phyloP scores from a whole-genome alignment of 306 rosid species.

The Cicer arietinum region DNA sequence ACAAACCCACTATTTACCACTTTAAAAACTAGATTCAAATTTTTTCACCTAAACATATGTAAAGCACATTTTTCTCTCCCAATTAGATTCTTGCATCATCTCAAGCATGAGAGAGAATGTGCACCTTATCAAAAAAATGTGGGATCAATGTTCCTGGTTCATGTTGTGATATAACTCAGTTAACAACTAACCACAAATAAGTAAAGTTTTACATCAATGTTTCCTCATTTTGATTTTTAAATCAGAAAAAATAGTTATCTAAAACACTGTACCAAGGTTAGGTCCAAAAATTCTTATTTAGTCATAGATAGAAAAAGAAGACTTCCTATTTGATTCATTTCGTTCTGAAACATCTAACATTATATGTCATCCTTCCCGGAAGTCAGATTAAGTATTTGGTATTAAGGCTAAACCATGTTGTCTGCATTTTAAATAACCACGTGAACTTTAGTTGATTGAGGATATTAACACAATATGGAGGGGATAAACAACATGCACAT shows the following conservation, averaged over 20 bases:
- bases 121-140: not conserved
- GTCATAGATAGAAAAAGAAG: not conserved
- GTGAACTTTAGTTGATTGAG: not conserved
- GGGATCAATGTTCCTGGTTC: conserved; percentile 13
- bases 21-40: not conserved
- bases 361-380: not conserved
- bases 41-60: not conserved
- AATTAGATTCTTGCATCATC: conserved; percentile 9
- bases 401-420: conserved; percentile 8
- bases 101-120: conserved; percentile 3
- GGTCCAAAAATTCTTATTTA: not conserved
- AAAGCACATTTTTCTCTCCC: conserved; percentile 6
- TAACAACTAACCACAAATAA: not conserved
- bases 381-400: not conserved
- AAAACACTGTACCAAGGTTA: not conserved
- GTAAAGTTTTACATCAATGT: not conserved
- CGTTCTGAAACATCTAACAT: conserved; percentile 1
- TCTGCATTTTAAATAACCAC: not conserved
- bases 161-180: conserved; percentile 7
- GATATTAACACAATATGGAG: conserved; percentile 4
- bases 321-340: conserved; percentile 1
- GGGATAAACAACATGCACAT: not conserved
- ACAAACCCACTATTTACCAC: not conserved
- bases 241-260: conserved; percentile 1
- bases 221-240: not conserved